Evolutionary conservation across 352 stramenopile genomes (phyloP), one percentile per base, ranked within the genome.

Genomic region (Phytophthora europaea): DNA sequence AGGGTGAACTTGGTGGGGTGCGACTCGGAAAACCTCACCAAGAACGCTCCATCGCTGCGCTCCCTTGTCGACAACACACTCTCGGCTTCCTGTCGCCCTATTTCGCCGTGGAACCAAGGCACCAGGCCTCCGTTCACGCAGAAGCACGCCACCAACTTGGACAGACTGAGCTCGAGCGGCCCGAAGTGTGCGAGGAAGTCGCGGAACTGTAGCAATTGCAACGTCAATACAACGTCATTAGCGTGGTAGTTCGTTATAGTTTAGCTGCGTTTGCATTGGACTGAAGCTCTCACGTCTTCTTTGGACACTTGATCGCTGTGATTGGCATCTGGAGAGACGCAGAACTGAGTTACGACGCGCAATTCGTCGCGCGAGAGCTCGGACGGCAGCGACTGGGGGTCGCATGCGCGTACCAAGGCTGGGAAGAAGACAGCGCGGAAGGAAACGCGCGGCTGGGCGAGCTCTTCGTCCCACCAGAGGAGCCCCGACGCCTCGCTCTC

Each of bases 1-100:
- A 95, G 75, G 33, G 82, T 92, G 67, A 95, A 93, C 50, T 91
- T 90, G 13, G 81, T 82, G 38, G 88, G 88, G 12, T 94, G 88
- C 10, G 85, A 91, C 70, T 95, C 88, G 43, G 85, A 94, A 72
- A 94, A 95, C 47, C 89, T 76, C 47, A 95, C 73, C 45, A 94
- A 75, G 71, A 95, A 95, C 31, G 88, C 75, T 16, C 87, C 88
- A 57, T 95, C 88, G 15, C 79, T 76, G 10, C 73, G 47, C 51
- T 61, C 65, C n/a, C 22, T 53, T 4, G 61, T 45, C 2, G 80
- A 61, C 5, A 93, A 65, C 28, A 85, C 60, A 2, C 62, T 56
- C 34, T 95, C 87, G 0, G 87, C 79, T 15, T 91, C 81, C 4
- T 71, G 63, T 9, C 88, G 70, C 3, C 77, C 79, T 50, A 93